Base-by-base conservation (phyloP, 2,329 filamentous ascomycete genomes). In the Amylocarpus encephaloides region DNA sequence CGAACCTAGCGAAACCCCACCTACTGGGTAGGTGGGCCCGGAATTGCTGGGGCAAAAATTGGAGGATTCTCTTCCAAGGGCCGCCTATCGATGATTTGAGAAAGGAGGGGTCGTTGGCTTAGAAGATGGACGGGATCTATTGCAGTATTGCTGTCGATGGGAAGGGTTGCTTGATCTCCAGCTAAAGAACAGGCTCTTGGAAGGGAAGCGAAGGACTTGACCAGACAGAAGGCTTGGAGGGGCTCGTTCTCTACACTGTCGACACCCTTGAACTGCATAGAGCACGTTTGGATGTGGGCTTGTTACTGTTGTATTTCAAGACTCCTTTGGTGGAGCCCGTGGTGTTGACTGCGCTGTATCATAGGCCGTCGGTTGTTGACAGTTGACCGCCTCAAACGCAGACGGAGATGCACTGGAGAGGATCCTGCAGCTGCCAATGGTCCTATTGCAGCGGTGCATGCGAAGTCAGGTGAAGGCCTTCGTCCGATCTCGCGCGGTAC, bases 401-500 rank as follows among this genome's bases (percentile, higher is more conserved):
- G 15, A 5, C 36, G 15, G 30, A 32, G 34, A 39, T 40, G 45
- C 45, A 33, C 19, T 19, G 15, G 15, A 19, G n/a, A 29, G 22
- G 19, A 36, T 35, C 10, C 12, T 40, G 38, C 38, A 19, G 38
- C 13, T 40, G 38, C 18, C n/a, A 16, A 16, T 16, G 3, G 38
- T 16, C 43, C 19, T 46, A 35, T n/a, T 47, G 45, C 45, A 47
- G 34, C 34, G 11, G 45, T 43, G 13, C 6, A 13, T 30, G 33
- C 22, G n/a, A 39, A 30, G n/a, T 16, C 6, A n/a, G 18, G 16
- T 30, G 40, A 26, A 43, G 40, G 35, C 33, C 22, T 40, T 47
- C 45, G 45, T 47, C 45, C 45, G 45, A 47, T 47, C 35, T 47
- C 45, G 45, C 45, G 34, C 32, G 13, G n/a, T 40, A 11, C 36